Evolutionary conservation across 192 early-diverging fungal species (phyloP).

Genomic region (Coemansia sp.): DNA sequence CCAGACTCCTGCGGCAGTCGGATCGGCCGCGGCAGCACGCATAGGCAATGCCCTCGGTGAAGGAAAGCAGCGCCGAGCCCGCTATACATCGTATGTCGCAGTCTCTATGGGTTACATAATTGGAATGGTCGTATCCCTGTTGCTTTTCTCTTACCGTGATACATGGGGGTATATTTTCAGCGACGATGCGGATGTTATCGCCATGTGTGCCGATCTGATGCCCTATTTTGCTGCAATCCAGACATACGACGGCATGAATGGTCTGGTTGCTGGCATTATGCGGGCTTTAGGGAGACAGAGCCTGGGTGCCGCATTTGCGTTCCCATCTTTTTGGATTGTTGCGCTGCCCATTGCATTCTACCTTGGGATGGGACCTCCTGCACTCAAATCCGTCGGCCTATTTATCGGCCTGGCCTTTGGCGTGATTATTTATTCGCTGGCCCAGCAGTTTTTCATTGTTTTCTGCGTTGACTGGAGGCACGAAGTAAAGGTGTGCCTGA

Average conservation of each 20-base stretch:
- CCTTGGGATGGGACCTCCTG: constrained; percentile 50
- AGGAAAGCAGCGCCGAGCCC: constrained; percentile 58
- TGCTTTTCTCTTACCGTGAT: constrained; percentile 60
- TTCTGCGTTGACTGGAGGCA: constrained; percentile 48
- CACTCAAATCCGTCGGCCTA: constrained; percentile 57
- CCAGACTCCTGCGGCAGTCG: constrained; percentile 67
- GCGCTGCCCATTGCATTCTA: constrained; percentile 58
- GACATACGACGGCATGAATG: constrained; percentile 60
- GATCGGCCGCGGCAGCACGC: constrained; percentile 75
- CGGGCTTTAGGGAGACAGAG: constrained; percentile 58
- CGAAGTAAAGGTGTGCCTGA: constrained; percentile 45
- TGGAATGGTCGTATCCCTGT: constrained; percentile 58
- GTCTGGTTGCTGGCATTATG: constrained; percentile 58
- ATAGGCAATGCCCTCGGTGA: constrained; percentile 75
- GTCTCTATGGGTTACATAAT: constrained; percentile 61
- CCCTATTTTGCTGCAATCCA: constrained; percentile 40
- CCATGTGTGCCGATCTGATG: constrained; percentile 37
- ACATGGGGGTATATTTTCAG: constrained; percentile 66
- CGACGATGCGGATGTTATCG: constrained; percentile 24
- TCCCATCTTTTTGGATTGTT: constrained; percentile 57
- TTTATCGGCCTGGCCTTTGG: constrained; percentile 62
- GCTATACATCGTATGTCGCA: constrained; percentile 57
- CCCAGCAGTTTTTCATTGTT: constrained; percentile 38
- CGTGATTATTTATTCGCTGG: constrained; percentile 33
- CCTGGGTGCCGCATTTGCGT: constrained; percentile 52